phyloP scores from a whole-genome alignment of 1,284 basidiomycete genomes.

The Pisolithus thermaeus region DNA sequence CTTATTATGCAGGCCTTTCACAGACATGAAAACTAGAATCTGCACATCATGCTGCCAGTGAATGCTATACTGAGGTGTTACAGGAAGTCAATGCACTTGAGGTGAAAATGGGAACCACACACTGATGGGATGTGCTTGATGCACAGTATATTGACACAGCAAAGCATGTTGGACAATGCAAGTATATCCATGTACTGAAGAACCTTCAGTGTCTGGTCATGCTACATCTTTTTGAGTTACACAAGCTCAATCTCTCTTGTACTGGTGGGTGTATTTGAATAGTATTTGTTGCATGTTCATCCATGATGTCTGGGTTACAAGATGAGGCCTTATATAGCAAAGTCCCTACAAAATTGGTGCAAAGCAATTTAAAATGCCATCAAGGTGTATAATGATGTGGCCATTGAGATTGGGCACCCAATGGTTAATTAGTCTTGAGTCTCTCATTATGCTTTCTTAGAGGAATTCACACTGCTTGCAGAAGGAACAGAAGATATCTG shows the following conservation, averaged over 20 bases:
- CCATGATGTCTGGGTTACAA: no score
- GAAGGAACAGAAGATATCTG: no score
- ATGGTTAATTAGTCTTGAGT: no score
- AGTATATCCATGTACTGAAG: no score
- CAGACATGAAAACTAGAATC: conserved; percentile 11
- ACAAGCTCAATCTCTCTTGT: conserved; percentile 24
- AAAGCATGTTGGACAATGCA: no score
- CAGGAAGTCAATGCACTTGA: conserved; percentile 16
- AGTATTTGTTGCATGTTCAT: conserved; percentile 11
- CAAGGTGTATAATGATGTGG: neutral
- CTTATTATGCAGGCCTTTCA: neutral
- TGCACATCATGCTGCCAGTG: conserved; percentile 1
- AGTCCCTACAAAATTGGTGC: conserved; percentile 12
- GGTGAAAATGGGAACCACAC: conserved; percentile 13
- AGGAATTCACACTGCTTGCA: no score
- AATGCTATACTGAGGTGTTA: conserved; percentile 2
- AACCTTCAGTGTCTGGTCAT: conserved; percentile 17
- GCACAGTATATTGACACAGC: no score
- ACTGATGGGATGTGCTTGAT: conserved; percentile 14
- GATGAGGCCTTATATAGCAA: conserved; percentile 13
- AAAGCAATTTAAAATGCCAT: conserved; percentile 12
- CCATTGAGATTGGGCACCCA: no score
- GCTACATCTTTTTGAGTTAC: conserved; percentile 27
- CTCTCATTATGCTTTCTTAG: no score
- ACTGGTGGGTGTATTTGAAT: conserved; percentile 13